phyloP scores from a whole-genome alignment of 2,329 filamentous ascomycete genomes.

The Cytospora paraplurivora region DNA sequence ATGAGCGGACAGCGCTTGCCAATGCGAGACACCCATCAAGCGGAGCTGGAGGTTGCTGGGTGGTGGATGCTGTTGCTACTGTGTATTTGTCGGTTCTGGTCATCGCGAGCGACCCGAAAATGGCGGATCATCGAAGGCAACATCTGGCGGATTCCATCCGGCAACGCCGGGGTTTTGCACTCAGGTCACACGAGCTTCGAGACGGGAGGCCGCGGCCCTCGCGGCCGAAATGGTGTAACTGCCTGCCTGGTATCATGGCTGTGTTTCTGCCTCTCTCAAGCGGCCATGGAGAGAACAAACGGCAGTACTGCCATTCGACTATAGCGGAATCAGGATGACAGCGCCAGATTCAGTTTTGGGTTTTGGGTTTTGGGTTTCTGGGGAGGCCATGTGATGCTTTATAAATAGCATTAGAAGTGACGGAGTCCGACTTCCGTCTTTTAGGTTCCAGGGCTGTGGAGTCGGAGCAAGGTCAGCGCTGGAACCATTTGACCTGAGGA shows the following conservation, averaged over 20 bases:
- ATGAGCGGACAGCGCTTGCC: too few relatives aligned
- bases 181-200: conserved; percentile 13
- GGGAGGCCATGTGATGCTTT: background rate
- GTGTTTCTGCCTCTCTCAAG: background rate
- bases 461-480: background rate
- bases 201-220: conserved; percentile 10
- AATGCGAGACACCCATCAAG: too few relatives aligned
- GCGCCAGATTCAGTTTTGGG: background rate
- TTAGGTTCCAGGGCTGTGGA: background rate
- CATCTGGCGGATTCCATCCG: background rate
- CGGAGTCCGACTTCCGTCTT: background rate
- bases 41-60: too few relatives aligned
- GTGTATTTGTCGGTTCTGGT: background rate
- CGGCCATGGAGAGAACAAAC: background rate
- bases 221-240: conserved; percentile 13
- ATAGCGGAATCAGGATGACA: background rate
- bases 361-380: background rate
- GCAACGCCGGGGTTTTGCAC: background rate
- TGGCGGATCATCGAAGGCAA: background rate
- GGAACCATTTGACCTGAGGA: background rate
- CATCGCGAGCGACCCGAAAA: background rate
- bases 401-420: background rate
- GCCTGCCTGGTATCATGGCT: background rate
- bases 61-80: background rate
- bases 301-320: background rate